phyloP scores from a whole-genome alignment of 2,329 filamentous ascomycete species.

The Knufia petricola region DNA sequence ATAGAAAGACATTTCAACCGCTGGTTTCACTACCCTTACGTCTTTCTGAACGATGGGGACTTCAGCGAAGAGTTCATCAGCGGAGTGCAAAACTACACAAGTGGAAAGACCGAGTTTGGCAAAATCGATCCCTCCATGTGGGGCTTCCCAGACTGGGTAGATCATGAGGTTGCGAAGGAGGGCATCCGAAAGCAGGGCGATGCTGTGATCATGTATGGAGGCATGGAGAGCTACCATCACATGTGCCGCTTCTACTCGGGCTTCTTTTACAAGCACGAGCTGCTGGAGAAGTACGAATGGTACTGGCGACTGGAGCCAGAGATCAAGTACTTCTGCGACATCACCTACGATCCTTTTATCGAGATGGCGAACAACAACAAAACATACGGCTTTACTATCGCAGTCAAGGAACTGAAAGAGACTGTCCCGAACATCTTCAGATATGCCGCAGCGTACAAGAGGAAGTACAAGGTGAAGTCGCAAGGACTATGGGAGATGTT shows the following conservation, averaged over 20 bases:
- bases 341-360: conserved; percentile 95
- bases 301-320: conserved; percentile 99
- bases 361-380: conserved; percentile 93
- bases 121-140: conserved; percentile 85
- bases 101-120: conserved; percentile 77
- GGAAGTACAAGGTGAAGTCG: conserved; percentile 78
- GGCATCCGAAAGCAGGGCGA: conserved; percentile 96
- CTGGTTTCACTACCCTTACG: conserved; percentile 97
- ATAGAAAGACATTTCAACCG: conserved; percentile 98
- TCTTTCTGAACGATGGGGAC: conserved; percentile 94
- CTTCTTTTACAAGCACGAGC: conserved; percentile 96
- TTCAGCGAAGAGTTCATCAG: conserved; percentile 94
- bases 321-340: conserved; percentile 99
- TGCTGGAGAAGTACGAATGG: conserved; percentile 96
- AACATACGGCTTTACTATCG: conserved; percentile 97
- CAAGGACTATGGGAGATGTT: conserved; percentile 99
- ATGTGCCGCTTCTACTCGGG: conserved; percentile 99
- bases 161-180: conserved; percentile 86
- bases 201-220: conserved; percentile 96
- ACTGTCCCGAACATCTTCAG: conserved; percentile 98
- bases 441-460: conserved; percentile 96
- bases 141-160: conserved; percentile 95
- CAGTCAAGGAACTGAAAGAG: conserved; percentile 93
- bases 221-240: conserved; percentile 95
- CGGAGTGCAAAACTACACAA: conserved; percentile 82